Percentiles rank a stretch among this genome's conserved stretches.
phyloP scores from a whole-genome alignment of 345 rosid species.

The Limnanthes douglasii region DNA sequence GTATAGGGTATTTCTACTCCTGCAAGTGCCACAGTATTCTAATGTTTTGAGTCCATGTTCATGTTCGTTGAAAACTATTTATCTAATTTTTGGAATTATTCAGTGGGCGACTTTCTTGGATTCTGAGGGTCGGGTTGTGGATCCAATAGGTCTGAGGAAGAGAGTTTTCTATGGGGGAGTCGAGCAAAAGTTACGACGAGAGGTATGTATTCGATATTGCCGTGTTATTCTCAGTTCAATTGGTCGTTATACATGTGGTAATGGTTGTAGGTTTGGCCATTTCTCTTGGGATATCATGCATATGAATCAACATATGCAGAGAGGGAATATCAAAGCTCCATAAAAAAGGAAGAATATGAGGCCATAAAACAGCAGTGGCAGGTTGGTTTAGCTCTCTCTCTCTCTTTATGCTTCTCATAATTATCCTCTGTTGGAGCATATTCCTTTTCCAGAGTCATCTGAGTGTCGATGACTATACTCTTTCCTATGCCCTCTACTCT shows the following conservation, averaged over 20 bases:
- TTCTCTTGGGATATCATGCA: conserved; percentile 71
- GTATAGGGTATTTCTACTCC: too few species aligned
- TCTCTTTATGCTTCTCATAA: background rate
- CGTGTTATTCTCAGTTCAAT: conserved; percentile 1
- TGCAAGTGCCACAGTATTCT: too few species aligned
- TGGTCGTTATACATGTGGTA: conserved; percentile 4
- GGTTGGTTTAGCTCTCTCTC: conserved; percentile 22
- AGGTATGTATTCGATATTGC: conserved; percentile 22
- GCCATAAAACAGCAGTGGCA: conserved; percentile 88
- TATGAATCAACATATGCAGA: conserved; percentile 82
- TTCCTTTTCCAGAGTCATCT: too few species aligned
- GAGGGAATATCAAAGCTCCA: conserved; percentile 51
- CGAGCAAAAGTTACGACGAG: conserved; percentile 56
- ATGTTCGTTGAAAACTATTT: too few species aligned
- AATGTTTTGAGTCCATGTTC: too few species aligned
- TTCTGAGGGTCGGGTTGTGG: conserved; percentile 70
- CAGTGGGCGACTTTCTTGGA: conserved; percentile 83
- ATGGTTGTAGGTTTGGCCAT: conserved; percentile 60
- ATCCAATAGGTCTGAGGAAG: conserved; percentile 53
- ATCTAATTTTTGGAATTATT: too few species aligned
- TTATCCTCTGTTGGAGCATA: too few species aligned
- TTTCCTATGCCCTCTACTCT: too few species aligned
- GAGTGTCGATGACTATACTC: too few species aligned
- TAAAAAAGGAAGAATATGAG: conserved; percentile 58
- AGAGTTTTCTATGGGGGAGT: conserved; percentile 93